A percentile compares a stretch with the other conserved stretches of the same genome.
Conservation (phyloP, 108 stramenopile species). For the Craspedostauros australis region DNA sequence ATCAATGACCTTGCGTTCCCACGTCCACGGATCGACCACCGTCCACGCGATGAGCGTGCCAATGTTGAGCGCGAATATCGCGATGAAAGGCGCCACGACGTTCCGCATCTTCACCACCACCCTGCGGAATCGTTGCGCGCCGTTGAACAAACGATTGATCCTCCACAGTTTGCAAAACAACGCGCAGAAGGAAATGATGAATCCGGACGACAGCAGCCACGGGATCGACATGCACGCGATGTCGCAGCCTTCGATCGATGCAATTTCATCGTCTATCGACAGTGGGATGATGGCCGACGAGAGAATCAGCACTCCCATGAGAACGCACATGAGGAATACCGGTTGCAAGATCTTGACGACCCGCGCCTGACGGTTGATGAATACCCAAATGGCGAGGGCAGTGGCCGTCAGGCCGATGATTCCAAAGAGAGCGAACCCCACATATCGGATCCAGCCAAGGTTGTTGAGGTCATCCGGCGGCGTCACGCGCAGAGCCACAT, state of each 20-base stretch:
- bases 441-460: conserved; percentile 3
- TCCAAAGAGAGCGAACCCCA: conserved; percentile 4
- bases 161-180: conserved; percentile 53
- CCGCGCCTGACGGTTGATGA: conserved; percentile 8
- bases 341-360: conserved; percentile 38
- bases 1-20: conserved; percentile 7
- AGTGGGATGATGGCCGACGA: conserved; percentile 16
- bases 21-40: conserved; percentile 16
- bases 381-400: conserved; percentile 6
- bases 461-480: conserved; percentile 12
- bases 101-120: conserved; percentile 18
- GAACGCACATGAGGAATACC: conserved; percentile 28
- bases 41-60: conserved; percentile 17
- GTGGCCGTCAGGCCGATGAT: conserved; percentile 7
- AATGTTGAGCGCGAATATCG: conserved; percentile 26
- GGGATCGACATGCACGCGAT: conserved; percentile 35
- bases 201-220: conserved; percentile 41
- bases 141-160: conserved; percentile 26
- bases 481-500: conserved; percentile 9
- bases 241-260: conserved; percentile 2
- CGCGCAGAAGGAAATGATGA: conserved; percentile 36
- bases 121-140: conserved; percentile 1
- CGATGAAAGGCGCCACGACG: conserved; percentile 27
- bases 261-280: conserved; percentile 13
- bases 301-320: conserved; percentile 36